A percentile compares a stretch with the other conserved stretches of the same genome.
These are phyloP conservation scores for Fusarium circinatum DNA, from an alignment of 2,329 filamentous ascomycete species.

Conservation along the genomic window DNA sequence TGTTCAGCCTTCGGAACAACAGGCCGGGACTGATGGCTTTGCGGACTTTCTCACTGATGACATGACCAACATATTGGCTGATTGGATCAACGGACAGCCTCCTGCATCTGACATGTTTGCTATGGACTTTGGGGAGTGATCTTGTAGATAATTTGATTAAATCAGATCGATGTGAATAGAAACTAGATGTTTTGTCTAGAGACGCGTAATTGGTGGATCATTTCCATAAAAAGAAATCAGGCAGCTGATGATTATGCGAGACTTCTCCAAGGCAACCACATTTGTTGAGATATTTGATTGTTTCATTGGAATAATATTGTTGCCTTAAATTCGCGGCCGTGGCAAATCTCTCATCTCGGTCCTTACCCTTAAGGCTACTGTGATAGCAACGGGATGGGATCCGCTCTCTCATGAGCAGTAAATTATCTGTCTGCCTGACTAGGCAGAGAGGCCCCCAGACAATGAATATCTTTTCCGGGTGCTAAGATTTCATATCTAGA, in stretches of 20 bases:
- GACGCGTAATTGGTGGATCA: neutral
- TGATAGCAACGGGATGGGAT: neutral
- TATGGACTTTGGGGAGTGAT: slow-evolving; percentile 23
- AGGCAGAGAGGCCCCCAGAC: neutral
- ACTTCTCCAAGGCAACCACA: neutral
- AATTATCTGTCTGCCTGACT: slow-evolving; percentile 3
- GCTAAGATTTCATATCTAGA: rapidly evolving
- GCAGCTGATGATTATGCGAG: neutral
- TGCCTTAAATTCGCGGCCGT: neutral
- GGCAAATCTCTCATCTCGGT: neutral
- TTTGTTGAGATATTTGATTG: neutral
- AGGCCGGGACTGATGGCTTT: neutral
- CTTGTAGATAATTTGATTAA: neutral
- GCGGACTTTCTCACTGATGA: slow-evolving; percentile 19
- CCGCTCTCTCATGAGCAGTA: neutral
- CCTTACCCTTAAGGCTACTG: neutral
- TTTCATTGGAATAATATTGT: neutral
- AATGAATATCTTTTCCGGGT: rapidly evolving
- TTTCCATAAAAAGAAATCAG: neutral
- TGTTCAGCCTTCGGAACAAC: neutral
- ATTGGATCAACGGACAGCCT: slow-evolving; percentile 33
- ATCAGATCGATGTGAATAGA: neutral
- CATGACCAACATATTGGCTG: slow-evolving; percentile 32
- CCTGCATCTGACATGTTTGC: slow-evolving; percentile 27
- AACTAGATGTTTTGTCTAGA: too few species aligned